Conservation (phyloP, 495 filamentous ascomycete species). For the Penicillium cinerascens region DNA sequence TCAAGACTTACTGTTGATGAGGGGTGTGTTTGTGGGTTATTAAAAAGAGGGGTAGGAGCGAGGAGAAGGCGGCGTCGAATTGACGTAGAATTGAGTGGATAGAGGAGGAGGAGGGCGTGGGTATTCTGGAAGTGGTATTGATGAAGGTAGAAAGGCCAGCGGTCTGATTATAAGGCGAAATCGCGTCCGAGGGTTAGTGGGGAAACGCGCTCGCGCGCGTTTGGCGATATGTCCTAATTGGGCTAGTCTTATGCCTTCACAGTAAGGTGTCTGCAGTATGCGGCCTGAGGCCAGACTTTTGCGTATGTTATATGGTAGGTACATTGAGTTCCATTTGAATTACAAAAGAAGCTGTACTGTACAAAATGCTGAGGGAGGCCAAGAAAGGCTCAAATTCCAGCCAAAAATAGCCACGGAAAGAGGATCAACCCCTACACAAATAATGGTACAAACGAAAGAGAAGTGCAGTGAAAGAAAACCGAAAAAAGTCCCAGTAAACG, state of each 20-base stretch:
- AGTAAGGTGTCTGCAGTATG: conserved; percentile 2
- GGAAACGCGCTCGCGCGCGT: conserved; percentile 34
- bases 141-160: conserved; percentile 19
- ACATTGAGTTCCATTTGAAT: neutral
- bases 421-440: conserved; percentile 1
- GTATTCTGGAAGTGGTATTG: conserved; percentile 14
- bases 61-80: conserved; percentile 4
- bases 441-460: conserved; percentile 11
- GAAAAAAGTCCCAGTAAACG: conserved; percentile 22
- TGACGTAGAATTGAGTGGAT: neutral
- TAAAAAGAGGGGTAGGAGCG: neutral
- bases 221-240: conserved; percentile 37
- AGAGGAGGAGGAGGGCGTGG: conserved; percentile 1
- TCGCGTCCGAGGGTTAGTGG: conserved; percentile 39
- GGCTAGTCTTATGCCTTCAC: conserved; percentile 30
- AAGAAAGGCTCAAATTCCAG: neutral
- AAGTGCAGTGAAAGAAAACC: conserved; percentile 6
- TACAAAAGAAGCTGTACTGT: conserved; percentile 2
- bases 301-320: no score
- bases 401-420: conserved; percentile 2
- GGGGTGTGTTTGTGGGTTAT: conserved; percentile 9
- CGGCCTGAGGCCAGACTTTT: neutral
- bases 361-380: conserved; percentile 6
- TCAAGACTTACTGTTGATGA: conserved; percentile 37
- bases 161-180: conserved; percentile 27